Conservation (phyloP, 768 basidiomycete species). For the Cytidiella melzeri region DNA sequence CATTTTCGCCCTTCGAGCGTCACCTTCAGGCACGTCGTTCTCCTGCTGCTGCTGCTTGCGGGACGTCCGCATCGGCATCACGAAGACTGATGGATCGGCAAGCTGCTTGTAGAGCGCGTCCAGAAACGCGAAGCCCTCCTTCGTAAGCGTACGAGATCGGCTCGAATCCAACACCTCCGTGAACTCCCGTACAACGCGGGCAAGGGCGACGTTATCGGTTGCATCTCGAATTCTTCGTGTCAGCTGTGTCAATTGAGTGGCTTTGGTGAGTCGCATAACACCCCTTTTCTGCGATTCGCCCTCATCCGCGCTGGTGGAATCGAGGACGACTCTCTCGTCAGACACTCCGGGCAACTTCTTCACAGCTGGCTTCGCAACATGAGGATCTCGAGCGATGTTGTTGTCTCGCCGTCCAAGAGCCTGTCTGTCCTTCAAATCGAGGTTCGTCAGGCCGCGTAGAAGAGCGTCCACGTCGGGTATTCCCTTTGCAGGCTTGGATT, state of each 20-base stretch:
- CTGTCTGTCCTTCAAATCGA: conserved; percentile 47
- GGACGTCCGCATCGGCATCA: conserved; percentile 46
- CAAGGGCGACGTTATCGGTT: conserved; percentile 49
- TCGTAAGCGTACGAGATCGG: conserved; percentile 59
- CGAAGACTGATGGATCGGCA: conserved; percentile 57
- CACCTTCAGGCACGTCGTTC: conserved; percentile 32
- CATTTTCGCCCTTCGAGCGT: conserved; percentile 47
- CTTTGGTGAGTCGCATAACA: conserved; percentile 41
- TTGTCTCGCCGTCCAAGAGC: conserved; percentile 37
- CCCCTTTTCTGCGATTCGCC: conserved; percentile 21
- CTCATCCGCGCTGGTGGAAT: conserved; percentile 37
- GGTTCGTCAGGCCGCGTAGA: conserved; percentile 52
- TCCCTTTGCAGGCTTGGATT: conserved; percentile 13
- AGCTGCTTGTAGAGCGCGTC: conserved; percentile 68
- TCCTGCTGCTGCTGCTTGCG: conserved; percentile 25
- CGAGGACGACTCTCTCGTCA: conserved; percentile 31
- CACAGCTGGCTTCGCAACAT: background rate
- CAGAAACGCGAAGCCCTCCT: conserved; percentile 65
- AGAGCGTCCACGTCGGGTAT: conserved; percentile 39
- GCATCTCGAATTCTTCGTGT: conserved; percentile 37
- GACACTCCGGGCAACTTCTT: conserved; percentile 8
- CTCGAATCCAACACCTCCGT: conserved; percentile 56
- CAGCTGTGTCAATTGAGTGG: conserved; percentile 44
- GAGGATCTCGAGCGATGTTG: conserved; percentile 4
- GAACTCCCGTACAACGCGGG: conserved; percentile 53